Percentiles rank a stretch among this genome's conserved stretches.
These are phyloP conservation scores for Camelina sativa DNA, from an alignment of 345 rosid species.

Conservation along the genomic window DNA sequence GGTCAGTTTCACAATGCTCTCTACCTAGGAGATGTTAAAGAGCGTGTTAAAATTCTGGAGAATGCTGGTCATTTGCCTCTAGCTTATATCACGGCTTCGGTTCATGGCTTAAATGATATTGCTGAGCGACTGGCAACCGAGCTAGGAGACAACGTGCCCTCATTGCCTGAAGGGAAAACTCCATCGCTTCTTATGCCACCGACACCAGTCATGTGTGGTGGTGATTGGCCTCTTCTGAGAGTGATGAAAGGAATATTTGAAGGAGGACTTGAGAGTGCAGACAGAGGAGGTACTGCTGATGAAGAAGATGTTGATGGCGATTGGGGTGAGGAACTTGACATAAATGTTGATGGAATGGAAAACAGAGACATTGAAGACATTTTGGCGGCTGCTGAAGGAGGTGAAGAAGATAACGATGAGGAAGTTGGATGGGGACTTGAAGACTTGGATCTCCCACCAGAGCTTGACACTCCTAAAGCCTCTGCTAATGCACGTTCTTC, in stretches of 20 bases:
- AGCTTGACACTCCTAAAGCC: slow-evolving; percentile 76
- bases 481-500: slow-evolving; percentile 64
- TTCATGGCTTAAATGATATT: slow-evolving; percentile 75
- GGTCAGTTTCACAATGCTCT: slow-evolving; percentile 96
- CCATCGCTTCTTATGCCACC: slow-evolving; percentile 87
- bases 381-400: slow-evolving; percentile 70
- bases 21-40: slow-evolving; percentile 86
- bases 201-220: slow-evolving; percentile 69
- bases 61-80: slow-evolving; percentile 90
- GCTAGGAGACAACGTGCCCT: slow-evolving; percentile 74
- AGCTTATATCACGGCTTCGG: slow-evolving; percentile 81
- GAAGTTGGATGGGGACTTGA: slow-evolving; percentile 97
- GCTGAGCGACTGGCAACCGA: slow-evolving; percentile 75
- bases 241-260: slow-evolving; percentile 94
- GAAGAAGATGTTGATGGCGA: slow-evolving; percentile 77
- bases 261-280: slow-evolving; percentile 74
- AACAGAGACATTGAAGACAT: slow-evolving; percentile 63
- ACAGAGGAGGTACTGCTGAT: slow-evolving; percentile 62
- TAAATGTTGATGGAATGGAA: slow-evolving; percentile 69
- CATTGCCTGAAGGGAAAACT: slow-evolving; percentile 70
- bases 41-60: slow-evolving; percentile 88
- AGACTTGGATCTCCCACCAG: slow-evolving; percentile 88
- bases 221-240: slow-evolving; percentile 98
- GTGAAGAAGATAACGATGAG: slow-evolving; percentile 63
- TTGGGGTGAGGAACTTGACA: slow-evolving; percentile 89